Base-by-base conservation (phyloP, 2,329 filamentous ascomycete species). In the Coniochaeta pulveracea region DNA sequence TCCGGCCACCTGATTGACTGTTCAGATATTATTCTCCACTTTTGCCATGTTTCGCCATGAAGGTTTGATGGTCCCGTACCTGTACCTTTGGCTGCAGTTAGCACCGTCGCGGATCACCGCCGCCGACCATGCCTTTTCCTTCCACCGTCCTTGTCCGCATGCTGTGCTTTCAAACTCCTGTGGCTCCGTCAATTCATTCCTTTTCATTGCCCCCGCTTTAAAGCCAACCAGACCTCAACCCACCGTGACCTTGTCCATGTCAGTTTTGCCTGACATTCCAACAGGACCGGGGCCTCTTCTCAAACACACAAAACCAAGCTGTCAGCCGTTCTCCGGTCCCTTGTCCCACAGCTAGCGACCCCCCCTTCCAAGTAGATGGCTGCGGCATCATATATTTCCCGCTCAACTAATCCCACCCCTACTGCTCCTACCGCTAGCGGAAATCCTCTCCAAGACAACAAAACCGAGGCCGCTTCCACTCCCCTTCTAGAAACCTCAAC, bases 381-480 rank as follows among this genome's bases (percentile, higher is more conserved):
- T 31, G 28, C 28, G 28, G 28, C 28, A 17, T 31, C 28, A 31
- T 14, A 31, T 31, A 31, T 14, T 31, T 31, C 28, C 28, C 28
- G 11, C 28, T 19, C 17, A 31, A 31, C n/a, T 31, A 31, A 31
- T 19, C n/a, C 28, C 28, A 31, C 43, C 40, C n/a, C 37, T 16
- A 26, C 16, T 22, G 26, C 34, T 17, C 16, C 33, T n/a, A 22
- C 43, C 26, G 34, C 45, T 18, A 23, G 34, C 11, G 18, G 25
- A 30, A 41, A 33, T 35, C 37, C 35, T 30, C 40, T 33, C 23
- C 34, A 37, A 10, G 37, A 47, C 23, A 49, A 49, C 28, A 19
- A 31, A 31, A 31, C 19, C 28, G 18, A 31, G 28, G 16, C 10
- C 22, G 28, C 22, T 31, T 15, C 28, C 28, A 18, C 12, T 21